Evolutionary conservation across 2,329 filamentous ascomycete genomes (phyloP).

Genomic region (Metarhizium sp.): DNA sequence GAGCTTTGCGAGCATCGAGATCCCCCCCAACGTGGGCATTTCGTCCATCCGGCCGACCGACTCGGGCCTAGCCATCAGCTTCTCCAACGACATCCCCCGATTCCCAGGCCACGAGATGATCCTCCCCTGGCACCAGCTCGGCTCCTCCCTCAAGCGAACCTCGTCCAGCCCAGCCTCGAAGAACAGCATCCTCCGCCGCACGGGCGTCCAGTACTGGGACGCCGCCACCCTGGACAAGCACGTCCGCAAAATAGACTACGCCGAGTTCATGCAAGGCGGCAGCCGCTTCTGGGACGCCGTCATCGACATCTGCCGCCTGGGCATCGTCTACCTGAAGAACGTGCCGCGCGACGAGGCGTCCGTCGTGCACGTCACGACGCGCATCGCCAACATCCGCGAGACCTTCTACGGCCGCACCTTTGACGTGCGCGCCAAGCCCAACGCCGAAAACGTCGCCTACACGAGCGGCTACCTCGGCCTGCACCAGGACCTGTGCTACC

Average conservation of each 20-base stretch:
- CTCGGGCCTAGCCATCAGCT: conserved; percentile 46
- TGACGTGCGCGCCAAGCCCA: conserved; percentile 73
- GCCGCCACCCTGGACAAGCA: conserved; percentile 23
- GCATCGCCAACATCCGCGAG: conserved; percentile 70
- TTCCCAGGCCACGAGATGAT: conserved; percentile 22
- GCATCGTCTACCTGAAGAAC: conserved; percentile 66
- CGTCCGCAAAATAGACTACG: conserved; percentile 55
- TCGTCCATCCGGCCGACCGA: conserved; percentile 18
- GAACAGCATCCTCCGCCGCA: conserved; percentile 19
- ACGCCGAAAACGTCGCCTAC: conserved; percentile 88
- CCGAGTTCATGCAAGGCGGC: conserved; percentile 57
- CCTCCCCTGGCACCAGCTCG: conserved; percentile 26
- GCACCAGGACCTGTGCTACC: conserved; percentile 91
- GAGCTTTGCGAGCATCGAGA: conserved; percentile 34
- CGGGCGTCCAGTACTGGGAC: conserved; percentile 33
- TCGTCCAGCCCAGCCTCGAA: conserved; percentile 11
- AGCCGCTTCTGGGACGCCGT: conserved; percentile 52
- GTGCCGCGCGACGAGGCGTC: conserved; percentile 60
- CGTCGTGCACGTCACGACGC: conserved; percentile 58
- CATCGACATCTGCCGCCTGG: conserved; percentile 51
- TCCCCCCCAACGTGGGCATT: conserved; percentile 25
- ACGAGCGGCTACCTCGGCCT: conserved; percentile 74
- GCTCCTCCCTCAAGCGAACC: conserved; percentile 18
- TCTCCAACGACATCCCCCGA: conserved; percentile 38
- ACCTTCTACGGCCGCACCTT: conserved; percentile 90